Evolutionary conservation across 2,329 filamentous ascomycete genomes (phyloP).

Genomic region (Salinomyces thailandicus): DNA sequence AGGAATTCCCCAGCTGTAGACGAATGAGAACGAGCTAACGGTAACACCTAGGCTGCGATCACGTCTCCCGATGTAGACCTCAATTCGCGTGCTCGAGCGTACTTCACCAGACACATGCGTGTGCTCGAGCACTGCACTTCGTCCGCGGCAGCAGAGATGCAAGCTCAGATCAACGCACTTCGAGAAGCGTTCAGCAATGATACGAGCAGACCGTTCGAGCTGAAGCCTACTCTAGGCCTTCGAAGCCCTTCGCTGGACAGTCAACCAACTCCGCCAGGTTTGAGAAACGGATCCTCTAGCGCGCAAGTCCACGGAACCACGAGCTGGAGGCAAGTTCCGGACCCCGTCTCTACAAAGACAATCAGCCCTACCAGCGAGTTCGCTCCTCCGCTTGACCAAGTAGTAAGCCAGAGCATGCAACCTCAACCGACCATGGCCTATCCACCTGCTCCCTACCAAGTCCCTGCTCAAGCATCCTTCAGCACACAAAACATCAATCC

Average conservation of each 20-base stretch:
- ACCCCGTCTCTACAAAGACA: constrained; percentile 13
- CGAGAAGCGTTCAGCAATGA: constrained; percentile 88
- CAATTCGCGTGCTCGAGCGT: constrained; percentile 73
- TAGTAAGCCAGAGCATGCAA: constrained; percentile 9
- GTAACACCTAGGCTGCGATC: constrained; percentile 56
- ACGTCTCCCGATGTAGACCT: constrained; percentile 87
- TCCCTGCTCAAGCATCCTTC: constrained; percentile 12
- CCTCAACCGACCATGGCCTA: constrained; percentile 12
- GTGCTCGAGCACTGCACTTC: constrained; percentile 76
- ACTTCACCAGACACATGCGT: constrained; percentile 88
- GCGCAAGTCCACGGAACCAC: constrained; percentile 4
- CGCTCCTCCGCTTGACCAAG: constrained; percentile 13
- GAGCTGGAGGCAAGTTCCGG: constrained; percentile 14
- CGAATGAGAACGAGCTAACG: not conserved
- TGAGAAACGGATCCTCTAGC: constrained; percentile 6
- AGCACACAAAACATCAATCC: constrained; percentile 13
- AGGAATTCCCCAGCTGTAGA: constrained; percentile 32
- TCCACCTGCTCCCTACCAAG: constrained; percentile 12
- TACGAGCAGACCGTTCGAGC: constrained; percentile 69
- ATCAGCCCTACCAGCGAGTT: constrained; percentile 17
- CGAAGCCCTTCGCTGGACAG: constrained; percentile 56
- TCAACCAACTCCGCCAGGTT: constrained; percentile 9
- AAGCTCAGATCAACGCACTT: constrained; percentile 79
- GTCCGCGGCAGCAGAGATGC: constrained; percentile 75
- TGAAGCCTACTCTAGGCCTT: constrained; percentile 63